phyloP scores from a whole-genome alignment of 2,329 filamentous ascomycete genomes.

The Venturia aucupariae region DNA sequence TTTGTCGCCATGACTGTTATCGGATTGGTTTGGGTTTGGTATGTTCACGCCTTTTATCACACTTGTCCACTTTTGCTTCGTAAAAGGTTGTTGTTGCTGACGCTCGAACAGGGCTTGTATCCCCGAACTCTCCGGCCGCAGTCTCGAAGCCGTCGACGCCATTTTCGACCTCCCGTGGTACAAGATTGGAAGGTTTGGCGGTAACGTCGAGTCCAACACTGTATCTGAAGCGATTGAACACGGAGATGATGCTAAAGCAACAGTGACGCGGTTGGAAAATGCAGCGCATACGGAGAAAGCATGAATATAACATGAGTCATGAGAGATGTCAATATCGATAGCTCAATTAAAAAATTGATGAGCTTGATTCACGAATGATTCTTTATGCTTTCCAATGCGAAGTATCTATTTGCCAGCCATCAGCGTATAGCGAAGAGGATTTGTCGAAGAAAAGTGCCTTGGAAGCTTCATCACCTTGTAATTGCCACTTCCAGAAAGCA shows the following conservation, averaged over 20 bases:
- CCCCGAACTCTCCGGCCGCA: slow-evolving; percentile 59
- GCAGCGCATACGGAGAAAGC: neutral
- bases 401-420: slow-evolving; percentile 12
- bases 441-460: slow-evolving; percentile 13
- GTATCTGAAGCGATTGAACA: neutral
- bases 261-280: neutral
- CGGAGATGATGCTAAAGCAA: neutral
- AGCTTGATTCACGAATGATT: neutral
- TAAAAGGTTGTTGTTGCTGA: neutral
- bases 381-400: slow-evolving; percentile 4
- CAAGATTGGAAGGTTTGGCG: slow-evolving; percentile 50
- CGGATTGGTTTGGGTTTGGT: slow-evolving; percentile 61
- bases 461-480: slow-evolving; percentile 10
- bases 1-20: slow-evolving; percentile 60
- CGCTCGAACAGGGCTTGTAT: slow-evolving; percentile 43
- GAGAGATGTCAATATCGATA: neutral
- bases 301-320: neutral
- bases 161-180: slow-evolving; percentile 68
- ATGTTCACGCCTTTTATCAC: neutral
- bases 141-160: slow-evolving; percentile 59
- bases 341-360: neutral
- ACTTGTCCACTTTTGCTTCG: no score
- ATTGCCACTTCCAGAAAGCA: slow-evolving; percentile 13
- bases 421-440: neutral
- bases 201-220: slow-evolving; percentile 15